Conservation (phyloP, 1,284 basidiomycete genomes). For the Exsudoporus floridanus region DNA sequence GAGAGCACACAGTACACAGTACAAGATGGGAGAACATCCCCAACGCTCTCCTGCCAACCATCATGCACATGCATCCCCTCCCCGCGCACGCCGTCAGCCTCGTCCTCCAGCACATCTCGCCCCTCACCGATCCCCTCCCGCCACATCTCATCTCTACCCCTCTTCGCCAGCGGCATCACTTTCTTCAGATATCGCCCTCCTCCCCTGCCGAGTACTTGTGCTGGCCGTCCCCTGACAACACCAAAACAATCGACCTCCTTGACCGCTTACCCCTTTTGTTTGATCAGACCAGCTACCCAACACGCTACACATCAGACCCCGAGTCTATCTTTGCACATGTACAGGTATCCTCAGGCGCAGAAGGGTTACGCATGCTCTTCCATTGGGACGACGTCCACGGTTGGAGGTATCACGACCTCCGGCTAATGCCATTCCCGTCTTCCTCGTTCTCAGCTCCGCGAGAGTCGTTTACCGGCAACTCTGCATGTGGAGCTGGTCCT, state of each 20-base stretch:
- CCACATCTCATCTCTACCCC: slow-evolving; percentile 58
- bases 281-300: slow-evolving; percentile 40
- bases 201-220: slow-evolving; percentile 57
- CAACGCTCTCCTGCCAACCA: background rate
- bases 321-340: slow-evolving; percentile 64
- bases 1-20: no score
- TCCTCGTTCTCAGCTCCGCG: slow-evolving; percentile 44
- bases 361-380: slow-evolving; percentile 61
- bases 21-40: no score
- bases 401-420: slow-evolving; percentile 72
- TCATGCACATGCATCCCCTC: slow-evolving; percentile 23
- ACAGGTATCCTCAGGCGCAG: slow-evolving; percentile 42
- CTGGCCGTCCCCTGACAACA: slow-evolving; percentile 57
- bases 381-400: slow-evolving; percentile 54
- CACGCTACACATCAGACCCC: slow-evolving; percentile 58
- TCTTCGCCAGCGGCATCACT: slow-evolving; percentile 64
- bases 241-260: slow-evolving; percentile 46
- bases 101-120: slow-evolving; percentile 59
- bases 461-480: slow-evolving; percentile 31
- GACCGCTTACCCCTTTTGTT: slow-evolving; percentile 37
- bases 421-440: slow-evolving; percentile 72
- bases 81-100: slow-evolving; percentile 38
- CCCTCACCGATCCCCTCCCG: slow-evolving; percentile 52
- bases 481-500: background rate
- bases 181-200: slow-evolving; percentile 53